Evolutionary conservation across 75 land plant species (phyloP), one percentile per base, ranked within the genome.

Genomic region (Cunninghamia lanceolata): DNA sequence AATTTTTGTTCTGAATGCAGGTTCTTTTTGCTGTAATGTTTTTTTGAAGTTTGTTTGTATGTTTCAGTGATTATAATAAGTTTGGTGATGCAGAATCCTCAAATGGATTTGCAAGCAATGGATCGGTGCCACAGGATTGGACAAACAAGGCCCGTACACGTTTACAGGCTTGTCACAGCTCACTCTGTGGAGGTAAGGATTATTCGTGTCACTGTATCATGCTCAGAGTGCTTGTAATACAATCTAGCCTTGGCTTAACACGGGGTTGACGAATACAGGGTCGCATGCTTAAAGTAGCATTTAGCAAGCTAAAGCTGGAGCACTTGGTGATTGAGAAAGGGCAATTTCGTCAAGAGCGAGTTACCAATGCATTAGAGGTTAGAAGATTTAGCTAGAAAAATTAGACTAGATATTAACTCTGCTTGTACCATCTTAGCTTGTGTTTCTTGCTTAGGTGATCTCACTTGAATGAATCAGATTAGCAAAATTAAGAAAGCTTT

Each of bases 21-120:
- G 35, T 32, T 86, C 32, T 54, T 45, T n/a, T 46, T 13, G 82
- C 11, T 86, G 54, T 40, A 39, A 46, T 5, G 47, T n/a, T 19
- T 16, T 70, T 36, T 40, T 34, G 15, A 77, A 39, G 19, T 9
- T 85, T 85, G 68, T 63, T 63, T 63, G n/a, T 63, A 63, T 25
- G 28, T 63, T 7, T 63, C 4, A 63, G 19, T 85, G 15, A 52
- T 35, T n/a, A 38, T 86, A 88, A 46, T 43, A 36, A 32, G 19
- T 45, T 35, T 87, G 35, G 36, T 32, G 5, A 50, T 36, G 28
- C 91, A 96, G 99, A 97, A 97, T 78, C 99, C 99, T 74, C 99
- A 97, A 89, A 94, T 96, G 96, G 99, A 97, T 89, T 85, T 97
- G 88, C 99, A 97, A 84, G 99, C 99, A 10, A 97, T 97, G 99